Percentiles rank a stretch among this genome's conserved stretches.
phyloP scores from a whole-genome alignment of 83 land plant species.

The Thuja plicata region DNA sequence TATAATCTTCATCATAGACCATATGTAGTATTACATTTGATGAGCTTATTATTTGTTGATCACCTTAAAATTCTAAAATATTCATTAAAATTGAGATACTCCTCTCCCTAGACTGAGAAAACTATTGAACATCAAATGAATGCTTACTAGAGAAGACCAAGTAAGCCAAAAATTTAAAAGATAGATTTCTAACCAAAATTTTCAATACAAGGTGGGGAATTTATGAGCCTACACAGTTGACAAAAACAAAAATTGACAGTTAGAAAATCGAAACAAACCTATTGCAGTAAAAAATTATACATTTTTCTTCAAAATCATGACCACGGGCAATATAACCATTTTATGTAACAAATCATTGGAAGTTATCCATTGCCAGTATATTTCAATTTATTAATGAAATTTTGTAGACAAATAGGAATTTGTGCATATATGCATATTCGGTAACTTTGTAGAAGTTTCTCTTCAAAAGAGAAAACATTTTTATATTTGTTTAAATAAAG shows the following conservation, averaged over 20 bases:
- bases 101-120: too few species aligned
- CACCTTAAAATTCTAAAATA: too few species aligned
- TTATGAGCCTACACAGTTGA: slow-evolving; percentile 69
- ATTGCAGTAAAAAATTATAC: background rate
- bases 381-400: background rate
- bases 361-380: background rate
- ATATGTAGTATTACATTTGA: too few species aligned
- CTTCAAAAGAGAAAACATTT: background rate
- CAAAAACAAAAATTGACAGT: slow-evolving; percentile 4
- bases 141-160: slow-evolving; percentile 85
- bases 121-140: background rate
- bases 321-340: background rate
- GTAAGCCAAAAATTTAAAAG: slow-evolving; percentile 85
- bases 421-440: background rate
- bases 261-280: background rate
- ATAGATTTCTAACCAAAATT: slow-evolving; percentile 92
- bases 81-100: too few species aligned
- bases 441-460: background rate
- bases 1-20: too few species aligned
- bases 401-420: background rate
- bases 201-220: slow-evolving; percentile 86
- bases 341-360: background rate
- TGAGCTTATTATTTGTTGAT: too few species aligned
- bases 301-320: background rate
- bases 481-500: background rate